Conservation (phyloP, 2,329 filamentous ascomycete species). For the Chrysoporthe cubensis region DNA sequence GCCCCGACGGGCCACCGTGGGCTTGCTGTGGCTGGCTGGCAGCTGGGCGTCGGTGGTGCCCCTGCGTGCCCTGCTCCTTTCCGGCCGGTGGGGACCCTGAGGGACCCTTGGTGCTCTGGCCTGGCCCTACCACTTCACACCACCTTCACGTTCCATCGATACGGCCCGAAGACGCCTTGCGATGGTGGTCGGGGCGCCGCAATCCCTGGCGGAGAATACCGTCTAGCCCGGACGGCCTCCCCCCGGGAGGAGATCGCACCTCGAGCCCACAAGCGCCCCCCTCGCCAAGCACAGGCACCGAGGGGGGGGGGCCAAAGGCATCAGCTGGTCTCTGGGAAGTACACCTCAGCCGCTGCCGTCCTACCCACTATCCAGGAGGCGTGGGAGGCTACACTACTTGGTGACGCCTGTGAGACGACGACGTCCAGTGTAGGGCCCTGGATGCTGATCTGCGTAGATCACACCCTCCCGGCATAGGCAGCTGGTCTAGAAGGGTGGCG, state of each 20-base stretch:
- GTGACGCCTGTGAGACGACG: background rate
- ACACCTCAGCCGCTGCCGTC: background rate
- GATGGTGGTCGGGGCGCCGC: background rate
- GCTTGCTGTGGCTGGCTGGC: background rate
- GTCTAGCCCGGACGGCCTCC: no score
- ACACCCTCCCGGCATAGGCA: background rate
- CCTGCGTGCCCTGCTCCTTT: background rate
- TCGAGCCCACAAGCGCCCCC: background rate
- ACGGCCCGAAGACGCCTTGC: constrained; percentile 9
- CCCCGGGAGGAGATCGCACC: background rate
- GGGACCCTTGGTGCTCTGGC: constrained; percentile 12
- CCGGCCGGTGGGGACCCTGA: background rate
- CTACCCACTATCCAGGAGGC: constrained; percentile 7
- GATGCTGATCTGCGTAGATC: background rate
- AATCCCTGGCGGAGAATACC: background rate
- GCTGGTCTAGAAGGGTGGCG: constrained; percentile 2
- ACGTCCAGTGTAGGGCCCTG: background rate
- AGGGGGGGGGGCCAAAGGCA: constrained; percentile 6
- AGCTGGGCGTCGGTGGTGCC: background rate
- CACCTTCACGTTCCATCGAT: background rate
- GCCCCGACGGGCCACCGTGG: background rate
- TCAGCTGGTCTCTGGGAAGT: constrained; percentile 14
- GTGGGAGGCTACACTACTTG: background rate
- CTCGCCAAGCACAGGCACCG: background rate
- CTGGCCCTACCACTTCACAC: background rate